phyloP scores from a whole-genome alignment of 2,329 filamentous ascomycete genomes.

The Akanthomyces dipterigenus region DNA sequence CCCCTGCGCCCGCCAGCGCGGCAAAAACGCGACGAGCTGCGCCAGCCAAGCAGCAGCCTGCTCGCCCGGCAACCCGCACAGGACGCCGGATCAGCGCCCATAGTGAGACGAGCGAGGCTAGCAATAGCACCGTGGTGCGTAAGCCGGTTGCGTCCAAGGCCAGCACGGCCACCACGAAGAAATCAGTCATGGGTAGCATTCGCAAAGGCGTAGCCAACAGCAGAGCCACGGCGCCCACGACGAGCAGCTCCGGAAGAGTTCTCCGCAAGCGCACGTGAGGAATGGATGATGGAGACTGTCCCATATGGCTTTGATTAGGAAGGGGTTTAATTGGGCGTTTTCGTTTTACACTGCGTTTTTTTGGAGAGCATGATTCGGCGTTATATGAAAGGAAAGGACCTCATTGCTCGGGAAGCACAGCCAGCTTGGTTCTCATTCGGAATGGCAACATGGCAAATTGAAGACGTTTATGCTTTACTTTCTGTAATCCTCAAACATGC shows the following conservation, averaged over 20 bases:
- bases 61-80: conserved; percentile 38
- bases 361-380: conserved; percentile 2
- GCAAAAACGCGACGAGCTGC: conserved; percentile 17
- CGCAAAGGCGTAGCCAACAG: conserved; percentile 43
- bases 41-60: conserved; percentile 27
- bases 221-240: conserved; percentile 34
- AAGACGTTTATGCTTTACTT: conserved; percentile 1
- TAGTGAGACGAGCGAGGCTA: conserved; percentile 58
- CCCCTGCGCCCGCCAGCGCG: conserved; percentile 30
- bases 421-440: background rate
- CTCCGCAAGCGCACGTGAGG: conserved; percentile 45
- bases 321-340: conserved; percentile 10
- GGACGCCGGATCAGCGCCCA: conserved; percentile 49
- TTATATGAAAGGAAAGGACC: background rate
- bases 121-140: conserved; percentile 57
- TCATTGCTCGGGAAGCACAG: background rate
- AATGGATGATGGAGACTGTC: background rate
- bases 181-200: conserved; percentile 47
- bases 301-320: conserved; percentile 4
- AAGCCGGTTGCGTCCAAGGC: conserved; percentile 37
- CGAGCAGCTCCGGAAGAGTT: conserved; percentile 44
- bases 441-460: conserved; percentile 5
- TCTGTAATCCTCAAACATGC: background rate
- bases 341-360: background rate
- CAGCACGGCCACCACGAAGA: conserved; percentile 35